These are phyloP conservation scores for Coccomyxa subellipsoidea DNA, from an alignment of 163 green algal species.

Conservation along the genomic window DNA sequence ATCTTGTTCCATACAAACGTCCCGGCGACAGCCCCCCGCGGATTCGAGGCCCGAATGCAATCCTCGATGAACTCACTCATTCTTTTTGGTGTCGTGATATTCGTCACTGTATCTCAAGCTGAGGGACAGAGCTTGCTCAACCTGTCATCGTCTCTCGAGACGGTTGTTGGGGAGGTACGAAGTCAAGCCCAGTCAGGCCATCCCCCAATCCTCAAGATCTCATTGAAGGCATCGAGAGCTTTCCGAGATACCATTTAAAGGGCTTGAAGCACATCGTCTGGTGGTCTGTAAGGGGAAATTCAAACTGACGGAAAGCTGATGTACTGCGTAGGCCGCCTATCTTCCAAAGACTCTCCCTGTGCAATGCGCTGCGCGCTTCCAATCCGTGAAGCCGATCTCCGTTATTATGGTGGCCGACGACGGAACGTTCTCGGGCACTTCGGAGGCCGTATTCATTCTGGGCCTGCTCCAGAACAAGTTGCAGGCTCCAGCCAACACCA, in stretches of 20 bases:
- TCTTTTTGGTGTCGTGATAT: neutral
- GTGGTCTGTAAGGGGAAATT: too few relatives aligned
- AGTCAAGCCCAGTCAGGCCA: too few relatives aligned
- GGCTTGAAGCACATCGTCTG: too few relatives aligned
- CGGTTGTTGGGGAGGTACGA: neutral
- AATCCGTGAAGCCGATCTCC: neutral
- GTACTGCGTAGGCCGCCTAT: neutral
- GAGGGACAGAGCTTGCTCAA: neutral
- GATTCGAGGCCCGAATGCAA: too few relatives aligned
- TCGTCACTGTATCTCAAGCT: neutral
- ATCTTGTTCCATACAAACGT: neutral
- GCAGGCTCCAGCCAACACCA: neutral
- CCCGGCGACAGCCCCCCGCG: neutral
- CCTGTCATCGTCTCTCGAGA: neutral
- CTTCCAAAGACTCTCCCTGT: neutral
- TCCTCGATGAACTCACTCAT: neutral
- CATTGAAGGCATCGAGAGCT: too few relatives aligned
- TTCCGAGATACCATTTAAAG: too few relatives aligned
- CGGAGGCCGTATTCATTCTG: neutral
- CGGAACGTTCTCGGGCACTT: constrained; percentile 15
- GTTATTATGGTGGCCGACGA: constrained; percentile 22
- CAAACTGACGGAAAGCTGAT: neutral
- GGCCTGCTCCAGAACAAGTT: neutral
- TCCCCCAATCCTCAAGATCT: too few relatives aligned
- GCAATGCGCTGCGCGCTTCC: neutral